Percentiles rank a stretch among this genome's conserved stretches.
These are phyloP conservation scores for Raphanus hybrid DNA, from an alignment of 441 rosid species.

Conservation along the genomic window DNA sequence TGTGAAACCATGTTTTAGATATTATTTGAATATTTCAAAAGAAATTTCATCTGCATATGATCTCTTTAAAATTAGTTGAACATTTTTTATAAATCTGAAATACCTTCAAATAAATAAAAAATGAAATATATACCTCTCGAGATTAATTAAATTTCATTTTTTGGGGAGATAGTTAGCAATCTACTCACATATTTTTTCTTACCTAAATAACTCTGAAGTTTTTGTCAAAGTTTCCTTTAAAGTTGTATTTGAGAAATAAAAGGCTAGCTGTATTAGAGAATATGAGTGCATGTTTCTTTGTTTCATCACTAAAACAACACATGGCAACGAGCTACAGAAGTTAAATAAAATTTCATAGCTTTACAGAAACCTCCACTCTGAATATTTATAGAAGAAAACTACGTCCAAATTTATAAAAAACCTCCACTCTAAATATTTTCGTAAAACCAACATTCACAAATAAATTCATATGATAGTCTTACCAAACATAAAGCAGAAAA, in stretches of 20 bases:
- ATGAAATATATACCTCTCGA: no score
- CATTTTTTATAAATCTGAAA: no score
- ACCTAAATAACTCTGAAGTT: background rate
- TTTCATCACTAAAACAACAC: background rate
- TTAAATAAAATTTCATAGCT: background rate
- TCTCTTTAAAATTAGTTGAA: no score
- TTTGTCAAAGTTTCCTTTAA: background rate
- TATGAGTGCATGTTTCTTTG: background rate
- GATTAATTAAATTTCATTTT: no score
- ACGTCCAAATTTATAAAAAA: background rate
- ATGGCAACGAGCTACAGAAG: background rate
- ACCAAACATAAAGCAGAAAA: conserved; percentile 6
- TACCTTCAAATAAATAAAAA: no score
- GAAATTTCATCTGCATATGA: no score
- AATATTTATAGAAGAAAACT: background rate
- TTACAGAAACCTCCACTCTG: conserved; percentile 14
- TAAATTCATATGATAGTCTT: background rate
- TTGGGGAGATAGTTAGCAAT: no score
- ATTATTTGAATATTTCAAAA: no score
- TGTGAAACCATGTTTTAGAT: no score
- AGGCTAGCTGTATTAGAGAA: background rate
- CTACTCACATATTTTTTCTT: background rate
- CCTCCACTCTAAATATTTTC: background rate
- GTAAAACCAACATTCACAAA: background rate
- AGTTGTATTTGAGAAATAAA: background rate